These are phyloP conservation scores for Suhomyces bolitotheri DNA, from an alignment of 1,139 yeast species.

Conservation along the genomic window DNA sequence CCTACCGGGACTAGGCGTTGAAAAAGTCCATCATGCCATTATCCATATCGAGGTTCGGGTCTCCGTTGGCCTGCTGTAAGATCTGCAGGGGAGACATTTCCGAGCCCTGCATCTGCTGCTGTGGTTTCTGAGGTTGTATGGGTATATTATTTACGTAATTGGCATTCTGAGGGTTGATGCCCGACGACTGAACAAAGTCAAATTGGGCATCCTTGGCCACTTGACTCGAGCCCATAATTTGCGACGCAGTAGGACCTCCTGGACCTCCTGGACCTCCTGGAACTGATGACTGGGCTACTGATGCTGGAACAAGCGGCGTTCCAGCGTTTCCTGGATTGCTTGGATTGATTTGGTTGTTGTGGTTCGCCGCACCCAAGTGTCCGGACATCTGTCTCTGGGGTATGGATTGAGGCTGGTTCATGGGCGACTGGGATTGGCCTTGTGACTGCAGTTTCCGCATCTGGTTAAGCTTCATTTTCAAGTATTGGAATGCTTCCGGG, in stretches of 20 bases:
- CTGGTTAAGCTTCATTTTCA: conserved; percentile 48
- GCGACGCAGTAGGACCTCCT: background rate
- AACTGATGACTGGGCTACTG: conserved; percentile 19
- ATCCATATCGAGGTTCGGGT: conserved; percentile 15
- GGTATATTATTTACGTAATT: conserved; percentile 4
- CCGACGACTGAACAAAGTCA: conserved; percentile 7
- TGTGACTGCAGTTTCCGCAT: conserved; percentile 32
- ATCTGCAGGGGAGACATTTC: conserved; percentile 45
- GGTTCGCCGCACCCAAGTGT: no score
- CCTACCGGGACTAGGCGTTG: no score
- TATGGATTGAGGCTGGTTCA: background rate
- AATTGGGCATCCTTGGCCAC: conserved; percentile 4
- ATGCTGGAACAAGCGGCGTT: conserved; percentile 27
- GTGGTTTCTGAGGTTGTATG: conserved; percentile 8
- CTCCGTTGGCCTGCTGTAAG: conserved; percentile 31
- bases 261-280: conserved; percentile 1
- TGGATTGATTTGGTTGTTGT: no score
- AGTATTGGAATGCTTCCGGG: conserved; percentile 54
- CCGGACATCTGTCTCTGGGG: conserved; percentile 4
- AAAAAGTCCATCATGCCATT: conserved; percentile 21
- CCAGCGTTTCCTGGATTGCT: background rate
- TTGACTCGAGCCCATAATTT: conserved; percentile 1
- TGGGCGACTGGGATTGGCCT: conserved; percentile 13
- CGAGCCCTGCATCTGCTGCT: conserved; percentile 11
- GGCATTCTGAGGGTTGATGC: conserved; percentile 7